Evolutionary conservation across 148 eudicot species (phyloP).

Genomic region (Chenopodium album): DNA sequence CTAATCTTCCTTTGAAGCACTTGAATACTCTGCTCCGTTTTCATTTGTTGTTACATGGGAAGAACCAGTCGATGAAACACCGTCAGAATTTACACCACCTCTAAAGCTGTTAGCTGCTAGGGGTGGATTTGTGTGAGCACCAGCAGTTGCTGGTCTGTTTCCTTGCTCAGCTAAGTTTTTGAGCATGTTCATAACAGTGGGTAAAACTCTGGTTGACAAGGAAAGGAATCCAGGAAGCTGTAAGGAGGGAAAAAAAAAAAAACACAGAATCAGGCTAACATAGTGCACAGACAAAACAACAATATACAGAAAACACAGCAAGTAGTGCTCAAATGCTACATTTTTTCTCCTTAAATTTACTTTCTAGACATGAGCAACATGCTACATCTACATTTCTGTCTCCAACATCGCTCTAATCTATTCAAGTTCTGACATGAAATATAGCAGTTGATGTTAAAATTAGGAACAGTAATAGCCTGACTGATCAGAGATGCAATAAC

Average conservation of each 20-base stretch:
- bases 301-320: neutral
- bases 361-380: neutral
- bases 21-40: slow-evolving; percentile 69
- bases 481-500: neutral
- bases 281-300: neutral
- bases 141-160: slow-evolving; percentile 41
- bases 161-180: slow-evolving; percentile 84
- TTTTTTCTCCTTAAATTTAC: neutral
- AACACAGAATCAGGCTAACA: slow-evolving; percentile 19
- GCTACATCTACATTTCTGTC: neutral
- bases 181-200: slow-evolving; percentile 82
- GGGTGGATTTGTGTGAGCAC: slow-evolving; percentile 55
- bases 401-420: neutral
- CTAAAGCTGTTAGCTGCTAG: slow-evolving; percentile 37
- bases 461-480: neutral
- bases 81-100: slow-evolving; percentile 32
- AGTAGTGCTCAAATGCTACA: neutral
- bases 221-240: slow-evolving; percentile 93
- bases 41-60: slow-evolving; percentile 57
- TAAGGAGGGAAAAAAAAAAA: slow-evolving; percentile 15
- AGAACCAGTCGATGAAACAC: slow-evolving; percentile 62
- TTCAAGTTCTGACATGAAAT: too few relatives aligned
- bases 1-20: slow-evolving; percentile 51
- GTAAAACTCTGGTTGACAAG: slow-evolving; percentile 78
- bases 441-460: too few relatives aligned